Base-by-base conservation (phyloP, 1,284 basidiomycete genomes). In the Microbotryomycetes sp. region DNA sequence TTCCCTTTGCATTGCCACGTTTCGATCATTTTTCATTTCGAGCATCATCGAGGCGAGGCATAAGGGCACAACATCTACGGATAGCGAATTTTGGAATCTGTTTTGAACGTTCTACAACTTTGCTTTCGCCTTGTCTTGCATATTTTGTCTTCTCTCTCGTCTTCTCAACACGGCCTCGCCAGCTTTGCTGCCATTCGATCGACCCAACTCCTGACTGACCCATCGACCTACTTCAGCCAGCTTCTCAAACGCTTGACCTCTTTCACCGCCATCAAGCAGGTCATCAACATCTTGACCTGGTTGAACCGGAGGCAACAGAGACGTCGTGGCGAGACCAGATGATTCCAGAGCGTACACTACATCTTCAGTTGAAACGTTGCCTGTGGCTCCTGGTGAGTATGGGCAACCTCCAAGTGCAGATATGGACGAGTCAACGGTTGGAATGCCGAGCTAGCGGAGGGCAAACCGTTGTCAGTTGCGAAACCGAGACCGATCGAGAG, bases 381-480 rank as follows among this genome's bases (percentile, higher is more conserved):
- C 91, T 0, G 89, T 92, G 4, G 92, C 91, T 1, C 92, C 92
- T 0, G 93, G 93, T 0, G 91, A 92, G 76, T 92, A 97, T 1
- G 93, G 92, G 72, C 93, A 97, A 15, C 92, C 92, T 2, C 93
- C 93, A 0, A 97, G 82, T 0, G 92, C 92, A 4, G 86, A 89
- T 5, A 96, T 83, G 2, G 88, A 86, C 4, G 78, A 72, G 66
- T 81, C 79, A 25, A 80, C 75, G 2, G 78, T 77, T 3, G 70
- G 60, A 3, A 93, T 78, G 9, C 80, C 80, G 23, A 75, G 70
- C 62, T 53, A 71, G 23, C 16, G 55, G 45, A n/a, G 46, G 7
- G 3, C 15, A 1, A 50, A 54, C 51, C 51, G 66, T 81, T 79
- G 25, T 80, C 75, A 2, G 78, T 77, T 3, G 70, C 59, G 3